These are phyloP conservation scores for Zalaria obscura DNA, from an alignment of 2,329 filamentous ascomycete species.

Conservation along the genomic window DNA sequence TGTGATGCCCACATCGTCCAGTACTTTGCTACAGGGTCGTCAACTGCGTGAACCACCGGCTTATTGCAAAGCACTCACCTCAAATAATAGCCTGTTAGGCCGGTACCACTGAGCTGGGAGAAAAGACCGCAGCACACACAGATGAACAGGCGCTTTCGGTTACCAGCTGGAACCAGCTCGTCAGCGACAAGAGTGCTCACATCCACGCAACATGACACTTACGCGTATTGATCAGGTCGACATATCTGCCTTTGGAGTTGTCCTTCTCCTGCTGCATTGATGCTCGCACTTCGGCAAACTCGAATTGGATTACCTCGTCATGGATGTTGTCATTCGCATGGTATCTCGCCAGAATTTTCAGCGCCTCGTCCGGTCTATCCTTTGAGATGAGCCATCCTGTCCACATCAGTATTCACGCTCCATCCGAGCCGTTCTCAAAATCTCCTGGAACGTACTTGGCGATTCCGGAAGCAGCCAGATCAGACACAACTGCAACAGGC, in stretches of 20 bases:
- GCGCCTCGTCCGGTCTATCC: constrained; percentile 21
- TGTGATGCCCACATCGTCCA: not conserved
- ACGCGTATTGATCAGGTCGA: not conserved
- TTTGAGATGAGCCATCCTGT: constrained; percentile 1
- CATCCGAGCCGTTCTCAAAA: no score
- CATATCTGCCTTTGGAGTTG: not conserved
- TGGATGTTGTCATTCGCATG: constrained; percentile 48
- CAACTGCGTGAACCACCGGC: no score
- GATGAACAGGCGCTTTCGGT: constrained; percentile 1
- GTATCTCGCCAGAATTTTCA: constrained; percentile 45
- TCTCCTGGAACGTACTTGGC: not conserved
- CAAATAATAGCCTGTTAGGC: constrained; percentile 1
- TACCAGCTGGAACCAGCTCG: not conserved
- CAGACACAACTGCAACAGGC: not conserved
- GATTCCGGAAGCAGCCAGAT: not conserved
- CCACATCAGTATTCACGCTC: not conserved
- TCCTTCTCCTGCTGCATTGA: not conserved
- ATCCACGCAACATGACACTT: not conserved
- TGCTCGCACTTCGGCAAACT: constrained; percentile 50
- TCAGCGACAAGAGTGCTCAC: not conserved
- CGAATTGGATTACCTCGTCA: constrained; percentile 49
- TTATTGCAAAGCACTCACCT: not conserved
- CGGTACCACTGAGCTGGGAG: not conserved
- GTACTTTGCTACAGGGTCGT: not conserved
- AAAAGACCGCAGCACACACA: constrained; percentile 1